A percentile compares a stretch with the other conserved stretches of the same genome.
These are phyloP conservation scores for Aureobasidium namibiae DNA, from an alignment of 2,329 filamentous ascomycete species.

Conservation along the genomic window DNA sequence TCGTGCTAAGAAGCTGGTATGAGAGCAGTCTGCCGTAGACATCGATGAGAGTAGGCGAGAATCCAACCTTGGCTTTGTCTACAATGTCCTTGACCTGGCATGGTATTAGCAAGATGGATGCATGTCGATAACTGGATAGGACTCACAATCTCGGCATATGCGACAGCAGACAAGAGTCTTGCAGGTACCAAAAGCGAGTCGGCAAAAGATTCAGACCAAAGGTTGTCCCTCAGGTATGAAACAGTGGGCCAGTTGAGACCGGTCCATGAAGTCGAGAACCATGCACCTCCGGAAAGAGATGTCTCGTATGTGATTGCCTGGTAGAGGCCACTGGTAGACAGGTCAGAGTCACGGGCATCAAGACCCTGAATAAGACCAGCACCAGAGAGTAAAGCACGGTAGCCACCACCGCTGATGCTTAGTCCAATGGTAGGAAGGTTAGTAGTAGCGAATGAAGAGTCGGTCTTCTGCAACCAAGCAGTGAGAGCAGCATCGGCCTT, in stretches of 20 bases:
- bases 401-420: constrained; percentile 36
- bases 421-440: constrained; percentile 36
- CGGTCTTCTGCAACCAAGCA: constrained; percentile 32
- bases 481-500: constrained; percentile 32
- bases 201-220: constrained; percentile 35
- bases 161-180: constrained; percentile 22
- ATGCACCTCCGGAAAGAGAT: constrained; percentile 39
- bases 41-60: constrained; percentile 33
- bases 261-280: constrained; percentile 38
- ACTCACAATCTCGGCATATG: constrained; percentile 23
- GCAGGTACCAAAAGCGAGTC: constrained; percentile 31
- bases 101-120: background rate
- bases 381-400: constrained; percentile 32
- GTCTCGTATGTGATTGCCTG: constrained; percentile 40
- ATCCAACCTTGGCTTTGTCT: constrained; percentile 32
- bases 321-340: constrained; percentile 34
- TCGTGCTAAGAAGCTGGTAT: constrained; percentile 30
- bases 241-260: constrained; percentile 42
- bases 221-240: constrained; percentile 28
- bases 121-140: background rate
- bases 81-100: constrained; percentile 23
- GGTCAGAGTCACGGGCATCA: constrained; percentile 34
- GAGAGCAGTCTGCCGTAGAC: constrained; percentile 34
- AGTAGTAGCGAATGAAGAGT: constrained; percentile 26
- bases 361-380: constrained; percentile 37